phyloP scores from a whole-genome alignment of 495 filamentous ascomycete species.

The Tetracladium setigerum region DNA sequence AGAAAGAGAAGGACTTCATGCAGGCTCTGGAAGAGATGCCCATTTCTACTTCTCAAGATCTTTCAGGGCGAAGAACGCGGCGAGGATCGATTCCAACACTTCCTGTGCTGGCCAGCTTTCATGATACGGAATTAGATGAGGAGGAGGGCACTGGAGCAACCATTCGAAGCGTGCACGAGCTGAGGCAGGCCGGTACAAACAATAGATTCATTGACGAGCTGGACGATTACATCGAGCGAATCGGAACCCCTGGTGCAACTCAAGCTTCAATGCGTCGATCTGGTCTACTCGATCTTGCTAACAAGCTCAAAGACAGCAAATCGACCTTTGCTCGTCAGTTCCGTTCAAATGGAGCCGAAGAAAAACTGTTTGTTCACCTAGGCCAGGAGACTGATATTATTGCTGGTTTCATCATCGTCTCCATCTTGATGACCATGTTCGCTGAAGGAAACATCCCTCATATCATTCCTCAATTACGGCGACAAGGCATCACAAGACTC shows the following conservation, averaged over 20 bases:
- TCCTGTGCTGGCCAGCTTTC: conserved; percentile 21
- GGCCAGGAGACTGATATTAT: conserved; percentile 46
- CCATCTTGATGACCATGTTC: conserved; percentile 48
- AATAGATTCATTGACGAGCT: conserved; percentile 73
- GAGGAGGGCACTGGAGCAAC: conserved; percentile 44
- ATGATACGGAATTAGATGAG: conserved; percentile 36
- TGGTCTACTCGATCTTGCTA: conserved; percentile 59
- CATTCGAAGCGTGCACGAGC: conserved; percentile 82
- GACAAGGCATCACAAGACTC: conserved; percentile 39
- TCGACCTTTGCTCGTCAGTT: conserved; percentile 55
- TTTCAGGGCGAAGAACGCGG: conserved; percentile 21
- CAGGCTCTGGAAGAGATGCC: conserved; percentile 25
- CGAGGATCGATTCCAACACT: conserved; percentile 20
- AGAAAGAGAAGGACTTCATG: conserved; percentile 30
- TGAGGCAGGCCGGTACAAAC: conserved; percentile 79
- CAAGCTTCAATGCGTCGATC: conserved; percentile 34
- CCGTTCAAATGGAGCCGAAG: conserved; percentile 64
- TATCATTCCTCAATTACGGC: conserved; percentile 40
- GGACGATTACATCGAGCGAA: conserved; percentile 76
- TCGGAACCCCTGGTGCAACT: conserved; percentile 47
- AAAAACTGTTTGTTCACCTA: conserved; percentile 51
- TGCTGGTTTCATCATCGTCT: conserved; percentile 48
- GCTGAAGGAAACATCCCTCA: conserved; percentile 39
- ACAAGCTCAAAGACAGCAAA: conserved; percentile 58
- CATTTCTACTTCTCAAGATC: conserved; percentile 6